Base-by-base conservation (phyloP, 2,329 filamentous ascomycete genomes). In the Myriosclerotinia scirpicola region DNA sequence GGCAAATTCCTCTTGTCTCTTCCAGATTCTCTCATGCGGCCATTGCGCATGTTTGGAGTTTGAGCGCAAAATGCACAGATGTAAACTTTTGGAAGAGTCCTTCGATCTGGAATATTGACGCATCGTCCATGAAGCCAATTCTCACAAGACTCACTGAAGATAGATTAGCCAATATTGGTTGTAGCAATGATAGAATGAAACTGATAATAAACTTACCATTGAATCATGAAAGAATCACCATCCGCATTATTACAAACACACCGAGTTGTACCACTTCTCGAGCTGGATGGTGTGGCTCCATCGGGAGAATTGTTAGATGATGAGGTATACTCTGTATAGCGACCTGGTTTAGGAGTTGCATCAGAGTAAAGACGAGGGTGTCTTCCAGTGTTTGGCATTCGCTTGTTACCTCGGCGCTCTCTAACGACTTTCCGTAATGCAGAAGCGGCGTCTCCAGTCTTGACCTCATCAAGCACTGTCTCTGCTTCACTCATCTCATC, bases 81-180 rank as follows among this genome's bases (percentile, higher is more conserved):
- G 71, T 88, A 89, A 6, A 89, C 84, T 15, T 81, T 80, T 6
- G 86, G 85, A 71, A 85, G 81, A n/a, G 81, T 73, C 66, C 82
- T 80, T 58, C 81, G 81, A 55, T 82, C 83, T 20, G 2, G 58
- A 69, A 88, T 84, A 69, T 86, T 85, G 71, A 88, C 81, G 74
- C 87, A 89, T 66, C 80, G 81, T n/a, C 84, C 85, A 73, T 89
- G 87, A 40, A 88, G 82, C 81, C 83, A 87, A 79, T 87, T 83
- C 72, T 88, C 86, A 74, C 87, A 89, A 34, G 85, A 86, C 77
- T 88, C 83, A 72, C 64, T 66, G 17, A 55, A 54, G 14, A 56
- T 68, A 65, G 71, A 70, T 74, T 64, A 70, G 65, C n/a, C 44
- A 60, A 34, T 34, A 22, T 53, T 53, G 38, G 54, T 52, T 42